Conservation (phyloP, 345 rosid species). For the Gossypium raimondii region DNA sequence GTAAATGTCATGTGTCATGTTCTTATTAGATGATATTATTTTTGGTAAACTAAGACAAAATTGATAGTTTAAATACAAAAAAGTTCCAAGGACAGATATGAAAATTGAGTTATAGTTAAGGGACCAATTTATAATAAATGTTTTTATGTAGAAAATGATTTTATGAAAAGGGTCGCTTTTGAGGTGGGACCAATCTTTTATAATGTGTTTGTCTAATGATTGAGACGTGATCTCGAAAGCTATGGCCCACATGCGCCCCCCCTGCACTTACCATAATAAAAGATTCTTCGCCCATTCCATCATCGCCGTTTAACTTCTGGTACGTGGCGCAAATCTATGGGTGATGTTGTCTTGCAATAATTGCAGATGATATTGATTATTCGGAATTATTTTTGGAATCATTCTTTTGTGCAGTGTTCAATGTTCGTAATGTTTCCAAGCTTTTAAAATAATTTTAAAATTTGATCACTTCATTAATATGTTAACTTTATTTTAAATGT, state of each 20-base stretch:
- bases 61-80: too few species aligned
- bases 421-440: too few species aligned
- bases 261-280: not conserved
- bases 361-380: not conserved
- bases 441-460: too few species aligned
- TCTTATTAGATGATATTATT: too few species aligned
- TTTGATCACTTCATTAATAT: too few species aligned
- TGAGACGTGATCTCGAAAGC: constrained; percentile 25
- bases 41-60: too few species aligned
- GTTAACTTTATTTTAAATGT: too few species aligned
- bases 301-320: not conserved
- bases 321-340: not conserved
- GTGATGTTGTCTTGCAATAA: not conserved
- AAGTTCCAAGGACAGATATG: not conserved
- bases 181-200: constrained; percentile 4
- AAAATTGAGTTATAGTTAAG: not conserved
- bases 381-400: not conserved
- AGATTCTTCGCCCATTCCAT: constrained; percentile 22
- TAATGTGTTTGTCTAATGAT: constrained; percentile 33
- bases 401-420: too few species aligned
- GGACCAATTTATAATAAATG: not conserved
- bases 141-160: not conserved
- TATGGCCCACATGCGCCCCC: constrained; percentile 17
- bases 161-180: not conserved
- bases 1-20: too few species aligned